These are phyloP conservation scores for Cavenderia fasciculata DNA, from an alignment of 78 protist genomes.

Conservation along the genomic window DNA sequence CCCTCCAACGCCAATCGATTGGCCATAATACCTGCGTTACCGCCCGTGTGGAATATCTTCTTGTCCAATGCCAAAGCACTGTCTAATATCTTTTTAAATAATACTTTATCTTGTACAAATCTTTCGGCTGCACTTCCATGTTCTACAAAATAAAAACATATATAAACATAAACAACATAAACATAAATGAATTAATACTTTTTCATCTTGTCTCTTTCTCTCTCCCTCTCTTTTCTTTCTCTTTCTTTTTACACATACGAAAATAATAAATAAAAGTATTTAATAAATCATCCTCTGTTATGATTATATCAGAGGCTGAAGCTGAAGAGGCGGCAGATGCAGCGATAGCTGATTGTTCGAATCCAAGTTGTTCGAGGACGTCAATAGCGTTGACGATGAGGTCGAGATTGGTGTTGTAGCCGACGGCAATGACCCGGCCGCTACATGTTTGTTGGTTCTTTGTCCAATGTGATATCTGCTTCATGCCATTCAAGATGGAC, in stretches of 20 bases:
- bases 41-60: conserved; percentile 61
- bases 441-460: conserved; percentile 22
- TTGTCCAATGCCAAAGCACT: not conserved
- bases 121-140: conserved; percentile 77
- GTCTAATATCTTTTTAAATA: not conserved
- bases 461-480: conserved; percentile 23
- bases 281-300: conserved; percentile 10
- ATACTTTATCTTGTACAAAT: conserved; percentile 7
- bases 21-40: conserved; percentile 81
- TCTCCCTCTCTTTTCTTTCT: not conserved
- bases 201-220: not conserved
- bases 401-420: conserved; percentile 77
- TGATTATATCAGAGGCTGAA: not conserved
- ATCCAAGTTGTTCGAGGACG: not conserved
- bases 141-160: not conserved
- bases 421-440: conserved; percentile 41
- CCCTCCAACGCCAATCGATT: conserved; percentile 28
- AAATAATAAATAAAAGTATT: conserved; percentile 43
- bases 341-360: not conserved
- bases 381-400: conserved; percentile 73
- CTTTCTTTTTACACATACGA: not conserved
- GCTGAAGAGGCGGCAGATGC: not conserved
- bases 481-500: conserved; percentile 1
- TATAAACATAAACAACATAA: too few relatives aligned
- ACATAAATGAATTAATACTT: not conserved